Evolutionary conservation across 2,329 filamentous ascomycete genomes (phyloP).

Genomic region (Penicillium expansum): DNA sequence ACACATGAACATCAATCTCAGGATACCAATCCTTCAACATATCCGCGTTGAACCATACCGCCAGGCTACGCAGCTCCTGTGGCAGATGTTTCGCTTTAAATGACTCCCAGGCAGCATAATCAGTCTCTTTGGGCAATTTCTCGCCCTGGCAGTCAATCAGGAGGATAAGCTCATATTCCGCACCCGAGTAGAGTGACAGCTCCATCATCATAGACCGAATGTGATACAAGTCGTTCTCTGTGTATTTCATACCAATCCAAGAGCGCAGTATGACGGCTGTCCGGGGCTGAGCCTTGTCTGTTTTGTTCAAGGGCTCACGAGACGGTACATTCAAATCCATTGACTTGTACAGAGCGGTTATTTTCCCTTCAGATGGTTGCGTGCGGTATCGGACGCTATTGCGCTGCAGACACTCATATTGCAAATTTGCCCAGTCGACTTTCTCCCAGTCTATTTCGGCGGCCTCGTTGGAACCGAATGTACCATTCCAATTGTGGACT

Average conservation of each 20-base stretch:
- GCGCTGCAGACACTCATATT: slow-evolving; percentile 61
- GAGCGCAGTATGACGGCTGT: slow-evolving; percentile 79
- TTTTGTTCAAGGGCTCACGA: background rate
- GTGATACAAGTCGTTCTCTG: slow-evolving; percentile 75
- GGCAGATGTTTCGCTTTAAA: slow-evolving; percentile 10
- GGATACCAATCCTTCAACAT: slow-evolving; percentile 14
- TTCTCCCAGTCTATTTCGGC: slow-evolving; percentile 52
- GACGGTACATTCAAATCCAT: background rate
- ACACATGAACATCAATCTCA: slow-evolving; percentile 12
- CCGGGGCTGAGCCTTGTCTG: slow-evolving; percentile 41
- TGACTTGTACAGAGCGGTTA: slow-evolving; percentile 4
- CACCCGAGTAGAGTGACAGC: slow-evolving; percentile 73
- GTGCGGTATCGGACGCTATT: slow-evolving; percentile 53
- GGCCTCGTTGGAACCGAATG: slow-evolving; percentile 11
- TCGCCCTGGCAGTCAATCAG: slow-evolving; percentile 81
- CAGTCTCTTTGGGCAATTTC: slow-evolving; percentile 54
- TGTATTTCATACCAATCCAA: slow-evolving; percentile 79
- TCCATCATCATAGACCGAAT: slow-evolving; percentile 81
- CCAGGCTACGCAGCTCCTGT: slow-evolving; percentile 7
- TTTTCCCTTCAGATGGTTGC: slow-evolving; percentile 26
- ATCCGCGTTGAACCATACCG: slow-evolving; percentile 11
- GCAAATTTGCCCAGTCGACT: slow-evolving; percentile 68
- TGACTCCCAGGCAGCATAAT: slow-evolving; percentile 1
- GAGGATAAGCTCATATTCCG: slow-evolving; percentile 82
- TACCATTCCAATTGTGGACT: background rate